Evolutionary conservation across 31 red algal genomes (phyloP).

Genomic region (Endocladia muricata): DNA sequence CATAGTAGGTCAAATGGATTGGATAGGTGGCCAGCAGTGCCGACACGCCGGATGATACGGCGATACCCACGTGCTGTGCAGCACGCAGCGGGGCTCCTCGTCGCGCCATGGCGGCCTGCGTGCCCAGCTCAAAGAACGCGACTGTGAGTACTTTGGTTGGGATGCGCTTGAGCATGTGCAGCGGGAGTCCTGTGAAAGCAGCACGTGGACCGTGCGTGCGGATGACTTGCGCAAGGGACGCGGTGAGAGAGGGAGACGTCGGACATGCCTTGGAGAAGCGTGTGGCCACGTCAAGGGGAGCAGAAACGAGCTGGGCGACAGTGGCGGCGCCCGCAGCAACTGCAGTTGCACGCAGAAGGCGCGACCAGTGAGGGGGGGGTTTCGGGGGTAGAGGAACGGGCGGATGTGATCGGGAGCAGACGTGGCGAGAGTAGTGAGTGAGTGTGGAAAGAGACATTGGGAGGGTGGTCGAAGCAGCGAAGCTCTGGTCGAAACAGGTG

Average conservation of each 20-base stretch:
- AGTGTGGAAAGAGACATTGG: slow-evolving; percentile 33
- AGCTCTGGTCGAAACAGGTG: too few species aligned
- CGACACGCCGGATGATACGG: slow-evolving; percentile 24
- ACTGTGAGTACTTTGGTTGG: slow-evolving; percentile 66
- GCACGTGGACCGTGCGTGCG: background rate
- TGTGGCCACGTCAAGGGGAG: slow-evolving; percentile 34
- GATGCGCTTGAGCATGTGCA: slow-evolving; percentile 45
- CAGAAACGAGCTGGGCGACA: slow-evolving; percentile 35
- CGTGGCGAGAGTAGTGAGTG: slow-evolving; percentile 14
- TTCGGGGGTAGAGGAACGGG: background rate
- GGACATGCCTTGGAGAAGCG: slow-evolving; percentile 9
- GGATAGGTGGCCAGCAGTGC: slow-evolving; percentile 38
- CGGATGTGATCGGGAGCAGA: slow-evolving; percentile 21
- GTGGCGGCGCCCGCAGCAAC: slow-evolving; percentile 43
- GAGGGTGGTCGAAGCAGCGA: too few species aligned
- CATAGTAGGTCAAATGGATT: slow-evolving; percentile 45
- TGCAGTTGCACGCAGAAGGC: background rate
- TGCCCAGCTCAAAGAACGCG: slow-evolving; percentile 32
- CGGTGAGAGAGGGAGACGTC: background rate
- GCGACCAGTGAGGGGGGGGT: slow-evolving; percentile 24
- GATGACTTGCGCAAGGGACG: background rate
- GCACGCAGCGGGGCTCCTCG: background rate
- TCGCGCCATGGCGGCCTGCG: background rate
- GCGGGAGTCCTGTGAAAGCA: slow-evolving; percentile 21
- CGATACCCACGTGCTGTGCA: slow-evolving; percentile 35